Evolutionary conservation across 768 basidiomycete genomes (phyloP), one percentile per base, ranked within the genome.

Genomic region (Tulasnella sp.): DNA sequence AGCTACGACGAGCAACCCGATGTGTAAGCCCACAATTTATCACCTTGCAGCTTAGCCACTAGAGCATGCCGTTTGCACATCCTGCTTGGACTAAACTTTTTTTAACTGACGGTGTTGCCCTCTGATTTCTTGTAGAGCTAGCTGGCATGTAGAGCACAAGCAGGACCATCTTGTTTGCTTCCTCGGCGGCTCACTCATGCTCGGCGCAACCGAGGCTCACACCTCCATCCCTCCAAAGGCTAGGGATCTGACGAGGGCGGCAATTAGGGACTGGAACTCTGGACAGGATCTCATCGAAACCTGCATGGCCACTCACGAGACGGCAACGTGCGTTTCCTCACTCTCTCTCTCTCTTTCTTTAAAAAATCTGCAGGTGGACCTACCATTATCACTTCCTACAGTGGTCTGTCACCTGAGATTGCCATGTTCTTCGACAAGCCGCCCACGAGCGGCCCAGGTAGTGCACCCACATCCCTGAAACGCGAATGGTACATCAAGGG

Each of bases 81-180:
- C n/a, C n/a, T n/a, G n/a, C n/a, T n/a, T n/a, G n/a, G n/a, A n/a
- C n/a, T n/a, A n/a, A n/a, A n/a, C n/a, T n/a, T n/a, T n/a, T n/a
- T n/a, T n/a, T n/a, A n/a, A n/a, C n/a, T n/a, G 49, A 19, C 49
- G 29, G 21, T 31, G 22, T 41, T 19, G 52, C 52, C 38, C 34
- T 27, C 30, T 25, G 42, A 25, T n/a, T 43, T 11, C 25, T n/a
- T 17, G 53, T 15, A 27, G 63, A 88, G 87, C 24, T 72, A 74
- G 24, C 31, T 92, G 89, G 90, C 78, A 79, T 17, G 73, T 87
- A 25, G 76, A 76, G 9, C 87, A 87, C 9, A 94, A 96, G 68
- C 93, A 97, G 73, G 93, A 98, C 68, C 93, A 96, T 68, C 80
- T 98, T 31, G 92, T 88, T 2, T 97, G 93, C 72, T 98, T 96